Conservation (phyloP, 192 early-diverging fungal genomes). For the Gaertneriomyces sp. region DNA sequence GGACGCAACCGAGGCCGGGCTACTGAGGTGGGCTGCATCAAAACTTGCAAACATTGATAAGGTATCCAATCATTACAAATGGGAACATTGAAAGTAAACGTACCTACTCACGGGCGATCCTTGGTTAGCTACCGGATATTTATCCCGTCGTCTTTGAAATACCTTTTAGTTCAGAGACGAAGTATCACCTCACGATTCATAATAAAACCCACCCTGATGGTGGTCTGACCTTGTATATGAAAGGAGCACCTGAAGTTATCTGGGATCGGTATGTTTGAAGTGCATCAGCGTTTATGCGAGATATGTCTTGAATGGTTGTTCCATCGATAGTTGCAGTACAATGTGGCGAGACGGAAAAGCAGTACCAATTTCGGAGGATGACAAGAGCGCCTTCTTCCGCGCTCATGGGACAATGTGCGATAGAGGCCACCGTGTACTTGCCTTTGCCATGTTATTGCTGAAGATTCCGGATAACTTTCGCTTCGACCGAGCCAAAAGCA, state of each 20-base stretch:
- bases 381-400: slow-evolving; percentile 51
- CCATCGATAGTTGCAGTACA: slow-evolving; percentile 53
- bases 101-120: background rate
- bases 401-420: slow-evolving; percentile 73
- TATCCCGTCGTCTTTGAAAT: slow-evolving; percentile 75
- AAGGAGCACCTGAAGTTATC: slow-evolving; percentile 91
- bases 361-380: slow-evolving; percentile 57
- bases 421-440: slow-evolving; percentile 81
- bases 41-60: slow-evolving; percentile 71
- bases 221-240: slow-evolving; percentile 72
- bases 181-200: slow-evolving; percentile 87
- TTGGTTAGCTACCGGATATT: slow-evolving; percentile 5
- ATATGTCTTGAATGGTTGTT: no score
- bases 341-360: slow-evolving; percentile 53
- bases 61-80: slow-evolving; percentile 6
- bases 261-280: slow-evolving; percentile 38
- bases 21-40: slow-evolving; percentile 69
- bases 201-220: slow-evolving; percentile 65
- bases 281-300: no score
- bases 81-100: no score
- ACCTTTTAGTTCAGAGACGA: slow-evolving; percentile 90
- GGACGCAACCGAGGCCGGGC: slow-evolving; percentile 82
- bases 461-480: slow-evolving; percentile 71
- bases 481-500: slow-evolving; percentile 69
- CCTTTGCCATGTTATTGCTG: slow-evolving; percentile 78